A percentile compares a stretch with the other conserved stretches of the same genome.
These are phyloP conservation scores for Exserohilum rostratum DNA, from an alignment of 2,329 filamentous ascomycete species.

Conservation along the genomic window DNA sequence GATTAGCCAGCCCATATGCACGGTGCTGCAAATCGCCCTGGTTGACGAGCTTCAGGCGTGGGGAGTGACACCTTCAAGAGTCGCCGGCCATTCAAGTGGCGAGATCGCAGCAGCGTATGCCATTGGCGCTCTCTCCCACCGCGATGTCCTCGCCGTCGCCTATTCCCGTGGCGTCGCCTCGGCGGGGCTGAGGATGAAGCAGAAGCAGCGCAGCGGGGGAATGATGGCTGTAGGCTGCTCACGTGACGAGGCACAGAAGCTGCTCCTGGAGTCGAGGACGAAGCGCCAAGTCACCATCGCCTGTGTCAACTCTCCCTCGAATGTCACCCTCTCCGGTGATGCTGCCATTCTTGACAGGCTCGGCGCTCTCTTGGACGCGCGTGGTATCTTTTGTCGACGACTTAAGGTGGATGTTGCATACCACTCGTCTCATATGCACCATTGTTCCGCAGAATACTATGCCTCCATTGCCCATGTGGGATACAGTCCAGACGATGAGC, in stretches of 20 bases:
- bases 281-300: not conserved
- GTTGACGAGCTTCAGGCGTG: conserved; percentile 17
- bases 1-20: conserved; percentile 22
- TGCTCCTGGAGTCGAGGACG: too few relatives aligned
- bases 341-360: conserved; percentile 44
- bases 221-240: not conserved
- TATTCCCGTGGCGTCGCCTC: conserved; percentile 15
- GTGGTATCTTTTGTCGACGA: conserved; percentile 44
- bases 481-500: too few relatives aligned
- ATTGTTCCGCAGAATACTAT: too few relatives aligned
- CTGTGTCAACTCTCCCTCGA: conserved; percentile 44
- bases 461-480: conserved; percentile 5
- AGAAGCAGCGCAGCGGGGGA: not conserved
- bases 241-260: not conserved
- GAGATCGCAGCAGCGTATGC: conserved; percentile 40
- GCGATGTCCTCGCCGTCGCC: not conserved
- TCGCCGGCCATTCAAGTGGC: conserved; percentile 38
- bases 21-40: conserved; percentile 22
- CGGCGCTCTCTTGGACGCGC: conserved; percentile 38
- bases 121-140: conserved; percentile 6
- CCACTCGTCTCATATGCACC: conserved; percentile 52
- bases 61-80: conserved; percentile 13
- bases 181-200: not conserved
- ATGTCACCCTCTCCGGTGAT: conserved; percentile 8
- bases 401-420: conserved; percentile 53